phyloP scores from a whole-genome alignment of 768 basidiomycete species.

The Tulasnella sp. region DNA sequence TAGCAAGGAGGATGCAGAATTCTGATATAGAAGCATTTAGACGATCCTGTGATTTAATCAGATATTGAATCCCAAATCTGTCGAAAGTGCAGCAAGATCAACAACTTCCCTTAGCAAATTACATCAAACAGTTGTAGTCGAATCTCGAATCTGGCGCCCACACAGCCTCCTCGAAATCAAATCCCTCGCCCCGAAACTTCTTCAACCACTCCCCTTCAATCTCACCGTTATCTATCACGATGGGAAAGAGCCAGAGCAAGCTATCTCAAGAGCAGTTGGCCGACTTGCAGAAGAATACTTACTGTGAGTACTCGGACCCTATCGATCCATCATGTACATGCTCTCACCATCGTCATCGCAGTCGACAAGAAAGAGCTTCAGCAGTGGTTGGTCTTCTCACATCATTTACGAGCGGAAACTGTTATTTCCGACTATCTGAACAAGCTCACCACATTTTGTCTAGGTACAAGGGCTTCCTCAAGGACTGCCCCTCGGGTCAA shows the following conservation, averaged over 20 bases:
- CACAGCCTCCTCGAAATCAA: neutral
- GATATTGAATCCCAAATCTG: too few species aligned
- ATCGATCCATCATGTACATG: neutral
- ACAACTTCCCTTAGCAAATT: neutral
- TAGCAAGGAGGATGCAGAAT: too few species aligned
- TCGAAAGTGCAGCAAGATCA: too few species aligned
- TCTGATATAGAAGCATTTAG: too few species aligned
- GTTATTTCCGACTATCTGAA: too few species aligned
- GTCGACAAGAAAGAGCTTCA: slow-evolving; percentile 96
- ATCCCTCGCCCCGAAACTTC: neutral
- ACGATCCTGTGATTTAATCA: too few species aligned
- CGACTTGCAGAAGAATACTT: slow-evolving; percentile 95
- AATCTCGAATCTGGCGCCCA: too few species aligned
- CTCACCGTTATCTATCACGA: slow-evolving; percentile 31
- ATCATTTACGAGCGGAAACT: neutral
- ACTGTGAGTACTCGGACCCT: slow-evolving; percentile 53
- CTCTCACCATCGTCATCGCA: slow-evolving; percentile 26
- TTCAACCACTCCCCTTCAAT: neutral
- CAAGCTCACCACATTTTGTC: slow-evolving; percentile 4
- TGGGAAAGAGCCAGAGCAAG: slow-evolving; percentile 98
- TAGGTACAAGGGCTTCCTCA: slow-evolving; percentile 99
- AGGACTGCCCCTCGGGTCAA: slow-evolving; percentile 95
- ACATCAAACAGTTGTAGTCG: too few species aligned
- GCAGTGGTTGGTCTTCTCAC: slow-evolving; percentile 55
- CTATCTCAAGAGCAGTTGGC: slow-evolving; percentile 86